Evolutionary conservation across 1,139 yeast genomes (phyloP), one percentile per base, ranked within the genome.

Genomic region (Debaryomyces singareniensis): DNA sequence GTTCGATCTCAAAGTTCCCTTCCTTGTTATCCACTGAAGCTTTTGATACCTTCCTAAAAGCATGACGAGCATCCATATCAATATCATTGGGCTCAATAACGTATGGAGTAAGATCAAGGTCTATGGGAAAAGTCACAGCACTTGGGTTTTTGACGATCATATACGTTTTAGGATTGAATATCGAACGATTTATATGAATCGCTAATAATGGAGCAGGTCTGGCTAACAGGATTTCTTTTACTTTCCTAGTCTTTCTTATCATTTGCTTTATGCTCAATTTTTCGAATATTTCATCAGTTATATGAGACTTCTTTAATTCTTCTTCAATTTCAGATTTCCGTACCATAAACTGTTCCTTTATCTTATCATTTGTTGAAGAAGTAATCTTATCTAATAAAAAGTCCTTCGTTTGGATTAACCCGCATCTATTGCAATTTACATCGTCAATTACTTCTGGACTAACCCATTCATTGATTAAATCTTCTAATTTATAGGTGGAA

Each of bases 361-460:
- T 51, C 34, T 68, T 68, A 5, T 57, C 67, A 27, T 53, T 55
- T 4, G 53, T 41, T 20, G 61, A 45, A 13, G 50, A 51, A 3
- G 51, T 49, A 2, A 75, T 37, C 37, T 71, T 71, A 13, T 55
- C 63, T 10, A 43, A 35, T 28, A 83, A 56, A 37, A 73, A 79
- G 7, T 65, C 67, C 29, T 58, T 58, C 11, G 85, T 79, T 35
- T 79, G 80, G 16, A 58, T 52, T 41, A 87, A 62, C 4, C 94
- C 91, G 63, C 96, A 87, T 47, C 96, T 68, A 52, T 87, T 85
- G 60, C 96, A 87, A 54, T 86, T 91, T 26, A 87, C 96, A 30
- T 87, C 96, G 42, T 86, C 87, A 38, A 87, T 87, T 18, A 83
- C 75, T 52, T 87, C 96, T 22, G 91, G 85, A 32, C 72, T 69